Evolutionary conservation across 176 grass and related monocot genomes (phyloP), one percentile per base, ranked within the genome.

Genomic region (sorghum (Sorghum bicolor)): DNA sequence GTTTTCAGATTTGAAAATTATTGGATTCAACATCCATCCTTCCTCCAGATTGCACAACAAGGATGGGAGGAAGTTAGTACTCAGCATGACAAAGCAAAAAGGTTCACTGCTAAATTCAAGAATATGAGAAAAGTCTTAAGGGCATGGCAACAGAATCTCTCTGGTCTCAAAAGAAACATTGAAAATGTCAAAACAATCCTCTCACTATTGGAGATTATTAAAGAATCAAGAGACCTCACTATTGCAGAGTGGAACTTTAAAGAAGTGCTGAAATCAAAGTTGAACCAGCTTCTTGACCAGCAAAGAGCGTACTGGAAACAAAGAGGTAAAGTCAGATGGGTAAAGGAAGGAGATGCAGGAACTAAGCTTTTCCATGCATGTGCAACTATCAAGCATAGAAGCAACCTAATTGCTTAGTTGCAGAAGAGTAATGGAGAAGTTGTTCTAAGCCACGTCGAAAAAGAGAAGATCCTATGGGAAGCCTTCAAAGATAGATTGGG

Each of bases 161-260:
- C 67, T 5, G 24, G 1, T 3, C 36, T 37, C 5, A 11, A 11
- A 0, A 3, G 1, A 0, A 10, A 1, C 0, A 1, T 68, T 0
- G 0, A 0, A 0, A 68, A 37, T 5, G 0, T 39, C 0, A 20
- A 39, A 2, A 0, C 1, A 0, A 0, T 31, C 0, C 2, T 69
- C 0, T 0, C 2, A 0, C 2, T 69, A 0, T 2, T 69, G 2
- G 33, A 39, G 0, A 0, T 4, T 0, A 2, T 69, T 4, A 17
- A 69, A 1, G 34, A 69, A 2, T 0, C 0, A 0, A 22, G 67
- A 2, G 67, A 69, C 5, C 3, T 69, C 0, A 1, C 67, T 39
- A 3, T 0, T 0, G 6, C 1, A 1, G 34, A 69, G 12, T 69
- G 67, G 67, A 69, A 69, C 0, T 69, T 69, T 0, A 39, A 9